Percentiles rank a stretch among this genome's conserved stretches.
Evolutionary conservation across 306 rosid species (phyloP).

Genomic region (Rubus parviflorus): DNA sequence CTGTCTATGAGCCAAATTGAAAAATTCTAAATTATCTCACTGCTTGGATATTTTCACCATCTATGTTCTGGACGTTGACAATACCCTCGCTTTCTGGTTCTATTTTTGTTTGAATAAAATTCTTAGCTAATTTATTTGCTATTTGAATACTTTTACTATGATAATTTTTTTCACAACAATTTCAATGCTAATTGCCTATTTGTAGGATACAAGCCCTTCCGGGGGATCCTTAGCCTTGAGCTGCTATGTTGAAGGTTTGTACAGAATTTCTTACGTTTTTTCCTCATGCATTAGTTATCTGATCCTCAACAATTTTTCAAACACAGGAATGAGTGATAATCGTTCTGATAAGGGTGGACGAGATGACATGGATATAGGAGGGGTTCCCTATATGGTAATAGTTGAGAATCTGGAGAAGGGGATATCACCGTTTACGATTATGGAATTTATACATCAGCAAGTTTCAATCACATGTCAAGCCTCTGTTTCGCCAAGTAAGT

Average conservation of each 20-base stretch:
- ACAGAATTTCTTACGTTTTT: background rate
- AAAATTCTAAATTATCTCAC: no score
- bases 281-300: background rate
- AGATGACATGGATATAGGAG: conserved; percentile 47
- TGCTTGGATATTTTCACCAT: no score
- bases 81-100: no score
- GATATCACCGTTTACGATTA: conserved; percentile 40
- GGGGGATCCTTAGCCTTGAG: background rate
- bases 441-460: conserved; percentile 47
- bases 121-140: no score
- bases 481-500: conserved; percentile 46
- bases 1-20: no score
- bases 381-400: conserved; percentile 45
- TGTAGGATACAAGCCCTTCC: conserved; percentile 42
- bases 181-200: background rate
- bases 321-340: conserved; percentile 28
- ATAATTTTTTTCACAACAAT: background rate
- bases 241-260: conserved; percentile 31
- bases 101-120: no score
- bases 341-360: background rate
- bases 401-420: conserved; percentile 68
- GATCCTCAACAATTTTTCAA: background rate
- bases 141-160: background rate
- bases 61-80: no score
- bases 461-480: conserved; percentile 50